These are phyloP conservation scores for Sorghum bicolor DNA, from an alignment of 176 grass and related monocot species.

Conservation along the genomic window DNA sequence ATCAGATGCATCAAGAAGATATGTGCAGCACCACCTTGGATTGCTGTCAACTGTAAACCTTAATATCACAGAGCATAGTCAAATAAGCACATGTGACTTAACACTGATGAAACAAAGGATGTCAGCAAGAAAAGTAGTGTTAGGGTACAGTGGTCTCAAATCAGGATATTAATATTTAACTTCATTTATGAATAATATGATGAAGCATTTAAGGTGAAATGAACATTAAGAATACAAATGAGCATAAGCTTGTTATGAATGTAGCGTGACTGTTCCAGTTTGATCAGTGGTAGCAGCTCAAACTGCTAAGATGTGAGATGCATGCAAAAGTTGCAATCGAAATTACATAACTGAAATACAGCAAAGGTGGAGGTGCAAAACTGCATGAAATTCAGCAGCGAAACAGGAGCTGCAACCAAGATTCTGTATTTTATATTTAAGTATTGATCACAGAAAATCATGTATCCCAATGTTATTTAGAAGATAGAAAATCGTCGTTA, in stretches of 20 bases:
- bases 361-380: not conserved
- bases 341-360: conserved; percentile 10
- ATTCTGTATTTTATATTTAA: conserved; percentile 1
- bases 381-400: not conserved
- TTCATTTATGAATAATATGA: conserved; percentile 21
- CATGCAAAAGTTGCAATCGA: not conserved
- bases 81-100: conserved; percentile 6
- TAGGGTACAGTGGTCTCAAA: not conserved
- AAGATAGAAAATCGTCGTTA: conserved; percentile 35
- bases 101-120: not conserved
- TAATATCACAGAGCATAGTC: conserved; percentile 35
- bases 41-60: conserved; percentile 80
- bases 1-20: conserved; percentile 84
- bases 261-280: not conserved
- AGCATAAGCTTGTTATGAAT: not conserved
- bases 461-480: conserved; percentile 9
- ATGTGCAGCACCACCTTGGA: conserved; percentile 76
- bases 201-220: not conserved
- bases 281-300: not conserved
- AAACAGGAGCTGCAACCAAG: not conserved
- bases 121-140: not conserved
- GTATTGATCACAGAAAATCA: not conserved
- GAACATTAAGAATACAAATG: not conserved
- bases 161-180: not conserved
- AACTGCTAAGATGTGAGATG: not conserved